Base-by-base conservation (phyloP, 2,329 filamentous ascomycete genomes). In the Fusarium lateritium region DNA sequence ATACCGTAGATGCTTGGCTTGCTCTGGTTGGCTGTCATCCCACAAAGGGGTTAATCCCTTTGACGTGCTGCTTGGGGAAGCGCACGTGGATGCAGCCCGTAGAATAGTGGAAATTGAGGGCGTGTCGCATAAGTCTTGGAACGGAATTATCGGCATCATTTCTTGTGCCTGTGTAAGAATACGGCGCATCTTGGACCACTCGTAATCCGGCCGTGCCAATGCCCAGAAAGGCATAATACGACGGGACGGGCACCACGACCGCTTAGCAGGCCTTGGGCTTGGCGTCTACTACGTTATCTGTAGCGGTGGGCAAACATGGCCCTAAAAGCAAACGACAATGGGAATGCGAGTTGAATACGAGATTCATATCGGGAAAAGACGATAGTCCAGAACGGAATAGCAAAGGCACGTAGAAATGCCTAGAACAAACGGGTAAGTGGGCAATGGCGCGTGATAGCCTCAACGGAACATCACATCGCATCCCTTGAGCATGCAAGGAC, bases 141-240 rank as follows among this genome's bases (percentile, higher is more conserved):
- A 74, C 73, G 73, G 73, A 64, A 72, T 70, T 56, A 59, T 67
- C 73, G 73, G 73, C 73, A 75, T 67, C 54, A 44, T 72, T 47
- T 56, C 33, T 56, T 62, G 44, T 62, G 59, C 54, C 28, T 66
- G 49, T 62, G 66, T 58, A 49, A 63, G 49, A 67, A 66, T 19
- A 54, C 67, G 45, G 62, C 60, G 62, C 58, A 57, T 58, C 50
- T 67, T 70, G 55, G 53, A 38, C 55, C 47, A 64, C 60, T 65
- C 44, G 50, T 56, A 60, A 63, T 61, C 40, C 26, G 49, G 38
- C 59, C 62, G 54, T 67, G 56, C 66, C 67, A 71, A 65, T 62
- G 50, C 66, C 64, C 55, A 73, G 65, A 65, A 52, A 51, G 70
- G 55, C 58, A 65, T 64, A 64, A 73, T 58, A 61, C 66, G 49